Base-by-base conservation (phyloP, 371 early-diverging fungal species). In the Mortierella sp. region DNA sequence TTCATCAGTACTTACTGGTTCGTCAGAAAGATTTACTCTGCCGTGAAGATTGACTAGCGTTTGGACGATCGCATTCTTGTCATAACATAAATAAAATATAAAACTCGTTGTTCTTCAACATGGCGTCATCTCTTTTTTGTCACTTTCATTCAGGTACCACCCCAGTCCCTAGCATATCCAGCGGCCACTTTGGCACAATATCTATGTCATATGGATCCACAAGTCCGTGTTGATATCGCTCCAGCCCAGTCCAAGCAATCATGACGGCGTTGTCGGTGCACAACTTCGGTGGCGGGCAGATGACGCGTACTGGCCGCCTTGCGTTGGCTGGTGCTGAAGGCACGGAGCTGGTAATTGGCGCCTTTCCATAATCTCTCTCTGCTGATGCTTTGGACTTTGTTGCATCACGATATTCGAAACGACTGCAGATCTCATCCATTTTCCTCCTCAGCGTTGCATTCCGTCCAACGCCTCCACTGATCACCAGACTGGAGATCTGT, bases 261-360 rank as follows among this genome's bases (percentile, higher is more conserved):
- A 94, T 94, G 24, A 90, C 93, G n/a, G 92, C 94, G 67, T 94
- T 94, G 78, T 94, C 95, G 0, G 95, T 90, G 73, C 95, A 94
- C 39, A 92, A 73, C 23, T 86, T 80, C 3, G 92, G 90, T 17
- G 93, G 92, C 30, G 95, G 95, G 44, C 90, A 91, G 37, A 89
- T 83, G 17, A 92, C 80, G 44, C 81, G 86, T 11, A 93, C 49
- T 24, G 79, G 64, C 49, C 85, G 80, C 23, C 60, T 31, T 15
- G 64, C 58, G 26, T 23, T 28, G 0, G 87, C 88, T 23, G 49
- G 17, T 87, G 60, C 30, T 56, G 53, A 54, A 79, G 79, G 30
- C 89, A 28, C 47, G 37, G 42, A 14, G 46, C 56, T 42, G 23
- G 53, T 47, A 17, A 17, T 15, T n/a, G 28, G 39, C 1, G 44